Percentiles rank a stretch among this genome's conserved stretches.
These are phyloP conservation scores for Argentina anserina DNA, from an alignment of 306 rosid genomes.

Conservation along the genomic window DNA sequence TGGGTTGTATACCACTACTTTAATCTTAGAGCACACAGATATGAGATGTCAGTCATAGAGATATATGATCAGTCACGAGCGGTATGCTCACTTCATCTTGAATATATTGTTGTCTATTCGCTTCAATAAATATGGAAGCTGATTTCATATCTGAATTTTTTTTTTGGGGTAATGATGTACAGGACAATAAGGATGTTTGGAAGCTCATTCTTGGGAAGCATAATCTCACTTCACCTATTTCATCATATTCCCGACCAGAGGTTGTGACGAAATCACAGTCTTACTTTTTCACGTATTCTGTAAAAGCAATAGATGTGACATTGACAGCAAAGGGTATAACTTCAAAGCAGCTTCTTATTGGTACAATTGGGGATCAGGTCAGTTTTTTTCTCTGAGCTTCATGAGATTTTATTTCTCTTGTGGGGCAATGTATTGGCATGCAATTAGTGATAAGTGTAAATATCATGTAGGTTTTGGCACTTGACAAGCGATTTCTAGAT, in stretches of 20 bases:
- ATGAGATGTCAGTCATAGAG: constrained; percentile 95
- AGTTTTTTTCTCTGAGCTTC: constrained; percentile 19
- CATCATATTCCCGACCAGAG: constrained; percentile 89
- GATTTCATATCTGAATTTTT: constrained; percentile 26
- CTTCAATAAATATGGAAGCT: constrained; percentile 3
- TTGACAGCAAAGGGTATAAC: constrained; percentile 93
- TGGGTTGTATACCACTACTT: constrained; percentile 99
- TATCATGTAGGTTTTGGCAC: constrained; percentile 73
- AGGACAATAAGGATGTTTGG: constrained; percentile 93
- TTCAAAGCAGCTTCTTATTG: constrained; percentile 92
- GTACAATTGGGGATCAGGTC: constrained; percentile 93
- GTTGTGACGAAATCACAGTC: constrained; percentile 72
- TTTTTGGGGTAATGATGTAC: no score
- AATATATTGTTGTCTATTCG: constrained; percentile 14
- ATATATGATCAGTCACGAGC: constrained; percentile 94
- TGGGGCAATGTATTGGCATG: not conserved
- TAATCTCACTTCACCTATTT: constrained; percentile 84
- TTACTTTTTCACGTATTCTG: constrained; percentile 86
- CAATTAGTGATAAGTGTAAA: not conserved
- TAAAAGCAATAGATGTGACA: constrained; percentile 83
- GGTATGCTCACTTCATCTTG: constrained; percentile 49
- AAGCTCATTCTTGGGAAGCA: constrained; percentile 94
- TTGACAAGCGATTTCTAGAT: constrained; percentile 88
- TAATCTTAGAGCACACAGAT: constrained; percentile 96
- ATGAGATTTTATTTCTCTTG: constrained; percentile 10